These are phyloP conservation scores for Ceratobasidium papillatum DNA, from an alignment of 1,284 basidiomycete species.

Conservation along the genomic window DNA sequence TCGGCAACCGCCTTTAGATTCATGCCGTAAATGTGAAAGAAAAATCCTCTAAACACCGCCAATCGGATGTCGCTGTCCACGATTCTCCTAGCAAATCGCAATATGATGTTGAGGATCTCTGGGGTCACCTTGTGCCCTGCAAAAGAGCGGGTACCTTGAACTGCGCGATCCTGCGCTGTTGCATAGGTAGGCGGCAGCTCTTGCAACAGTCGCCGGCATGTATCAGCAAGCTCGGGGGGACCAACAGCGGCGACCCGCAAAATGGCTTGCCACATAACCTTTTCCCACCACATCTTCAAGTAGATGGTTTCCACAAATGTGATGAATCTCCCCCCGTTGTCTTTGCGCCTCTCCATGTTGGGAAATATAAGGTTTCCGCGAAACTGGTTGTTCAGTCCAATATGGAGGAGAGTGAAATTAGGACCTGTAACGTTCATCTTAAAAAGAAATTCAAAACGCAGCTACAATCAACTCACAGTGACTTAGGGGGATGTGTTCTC, in stretches of 20 bases:
- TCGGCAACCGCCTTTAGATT: constrained; percentile 2
- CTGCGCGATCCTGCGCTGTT: background rate
- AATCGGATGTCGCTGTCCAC: background rate
- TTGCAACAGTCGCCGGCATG: too few species aligned
- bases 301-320: background rate
- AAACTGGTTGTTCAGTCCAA: background rate
- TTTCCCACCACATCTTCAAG: background rate
- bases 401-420: background rate
- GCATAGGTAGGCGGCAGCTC: background rate
- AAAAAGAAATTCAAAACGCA: too few species aligned
- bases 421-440: too few species aligned
- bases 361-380: constrained; percentile 4
- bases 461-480: too few species aligned
- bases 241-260: background rate
- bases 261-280: background rate
- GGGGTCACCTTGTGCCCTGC: background rate
- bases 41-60: background rate
- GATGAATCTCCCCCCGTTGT: background rate
- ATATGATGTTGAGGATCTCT: background rate
- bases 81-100: background rate
- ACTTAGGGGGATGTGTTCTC: too few species aligned
- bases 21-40: background rate
- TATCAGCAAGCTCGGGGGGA: background rate
- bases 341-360: background rate
- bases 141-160: background rate